Evolutionary conservation across 2,329 filamentous ascomycete species (phyloP).

Genomic region (Bipolaris oryzae): DNA sequence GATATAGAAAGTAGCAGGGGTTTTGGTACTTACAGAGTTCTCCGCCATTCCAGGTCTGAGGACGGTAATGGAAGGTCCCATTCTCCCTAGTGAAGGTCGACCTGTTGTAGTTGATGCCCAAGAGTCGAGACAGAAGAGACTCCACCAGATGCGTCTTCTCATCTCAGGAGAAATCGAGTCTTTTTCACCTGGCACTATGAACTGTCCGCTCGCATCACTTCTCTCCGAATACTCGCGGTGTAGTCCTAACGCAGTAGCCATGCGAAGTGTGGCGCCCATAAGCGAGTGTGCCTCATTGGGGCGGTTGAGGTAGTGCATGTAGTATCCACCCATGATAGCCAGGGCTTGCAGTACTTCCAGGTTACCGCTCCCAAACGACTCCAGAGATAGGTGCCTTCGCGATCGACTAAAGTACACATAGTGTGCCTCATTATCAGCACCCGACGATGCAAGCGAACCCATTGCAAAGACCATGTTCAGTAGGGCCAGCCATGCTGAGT

Average conservation of each 20-base stretch:
- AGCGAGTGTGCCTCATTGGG: constrained; percentile 78
- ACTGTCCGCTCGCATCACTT: constrained; percentile 24
- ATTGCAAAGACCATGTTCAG: constrained; percentile 79
- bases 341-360: constrained; percentile 76
- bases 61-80: constrained; percentile 49
- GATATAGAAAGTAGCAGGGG: background rate
- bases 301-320: constrained; percentile 77
- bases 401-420: constrained; percentile 72
- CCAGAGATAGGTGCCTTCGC: constrained; percentile 69
- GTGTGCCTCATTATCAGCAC: constrained; percentile 67
- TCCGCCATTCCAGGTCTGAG: constrained; percentile 43
- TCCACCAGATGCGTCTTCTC: constrained; percentile 53
- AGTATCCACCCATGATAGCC: constrained; percentile 74
- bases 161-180: constrained; percentile 48
- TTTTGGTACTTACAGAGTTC: constrained; percentile 33
- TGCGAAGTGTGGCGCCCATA: constrained; percentile 71
- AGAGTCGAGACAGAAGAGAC: constrained; percentile 52
- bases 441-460: constrained; percentile 72
- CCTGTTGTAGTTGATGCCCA: constrained; percentile 54
- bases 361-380: constrained; percentile 71
- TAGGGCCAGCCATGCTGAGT: constrained; percentile 73
- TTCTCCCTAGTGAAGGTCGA: constrained; percentile 49
- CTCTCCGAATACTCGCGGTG: constrained; percentile 66
- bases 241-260: constrained; percentile 75
- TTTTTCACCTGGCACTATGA: constrained; percentile 34